Conservation (phyloP, 805 yeast species). For the Pichia nakasei region DNA sequence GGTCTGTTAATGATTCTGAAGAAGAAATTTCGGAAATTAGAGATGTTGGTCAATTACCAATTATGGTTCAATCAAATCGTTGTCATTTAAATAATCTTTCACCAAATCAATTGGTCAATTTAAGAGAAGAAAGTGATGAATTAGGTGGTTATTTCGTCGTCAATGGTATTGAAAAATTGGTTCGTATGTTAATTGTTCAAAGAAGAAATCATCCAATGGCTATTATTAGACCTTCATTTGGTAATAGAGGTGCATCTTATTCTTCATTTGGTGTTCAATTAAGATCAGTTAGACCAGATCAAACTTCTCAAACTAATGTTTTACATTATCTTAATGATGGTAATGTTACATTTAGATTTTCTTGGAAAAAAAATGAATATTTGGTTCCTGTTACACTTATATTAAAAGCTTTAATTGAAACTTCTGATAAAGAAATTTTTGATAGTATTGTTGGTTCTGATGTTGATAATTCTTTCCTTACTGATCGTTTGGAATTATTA, state of each 20-base stretch:
- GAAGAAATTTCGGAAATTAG: slow-evolving; percentile 73
- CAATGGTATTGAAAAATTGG: slow-evolving; percentile 92
- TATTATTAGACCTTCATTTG: slow-evolving; percentile 86
- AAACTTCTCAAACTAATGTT: slow-evolving; percentile 96
- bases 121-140: slow-evolving; percentile 89
- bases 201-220: slow-evolving; percentile 99
- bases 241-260: slow-evolving; percentile 88
- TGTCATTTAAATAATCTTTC: slow-evolving; percentile 83
- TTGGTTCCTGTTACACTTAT: slow-evolving; percentile 90
- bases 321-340: slow-evolving; percentile 93
- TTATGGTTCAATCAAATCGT: slow-evolving; percentile 85
- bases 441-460: slow-evolving; percentile 94
- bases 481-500: slow-evolving; percentile 94
- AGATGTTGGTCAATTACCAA: slow-evolving; percentile 86
- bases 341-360: slow-evolving; percentile 90
- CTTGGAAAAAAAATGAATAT: slow-evolving; percentile 96
- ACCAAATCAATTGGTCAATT: slow-evolving; percentile 70
- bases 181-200: slow-evolving; percentile 96
- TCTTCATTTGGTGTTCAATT: slow-evolving; percentile 88
- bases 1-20: slow-evolving; percentile 76
- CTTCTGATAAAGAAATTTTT: slow-evolving; percentile 90
- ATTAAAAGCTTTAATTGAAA: slow-evolving; percentile 79
- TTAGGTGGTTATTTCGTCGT: slow-evolving; percentile 94
- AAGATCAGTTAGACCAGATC: slow-evolving; percentile 92
- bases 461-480: slow-evolving; percentile 78